Conservation (phyloP, 2,329 filamentous ascomycete genomes). For the Corniculantispora saksenae region DNA sequence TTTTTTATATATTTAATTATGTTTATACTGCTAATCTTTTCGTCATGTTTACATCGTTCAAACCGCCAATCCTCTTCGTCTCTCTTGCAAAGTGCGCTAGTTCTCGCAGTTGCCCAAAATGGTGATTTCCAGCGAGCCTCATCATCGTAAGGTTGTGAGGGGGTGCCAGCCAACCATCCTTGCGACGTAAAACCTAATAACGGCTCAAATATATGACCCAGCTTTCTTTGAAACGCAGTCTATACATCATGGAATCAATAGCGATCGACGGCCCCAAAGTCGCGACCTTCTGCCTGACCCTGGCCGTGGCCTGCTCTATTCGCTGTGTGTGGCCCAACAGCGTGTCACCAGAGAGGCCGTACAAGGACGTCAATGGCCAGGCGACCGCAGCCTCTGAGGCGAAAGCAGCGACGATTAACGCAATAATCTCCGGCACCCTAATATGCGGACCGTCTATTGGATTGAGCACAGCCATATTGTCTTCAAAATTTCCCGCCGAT, state of each 20-base stretch:
- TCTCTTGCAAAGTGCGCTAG: no score
- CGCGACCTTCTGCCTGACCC: neutral
- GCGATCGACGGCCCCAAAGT: neutral
- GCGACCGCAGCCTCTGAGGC: conserved; percentile 5
- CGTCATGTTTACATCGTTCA: no score
- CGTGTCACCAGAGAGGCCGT: neutral
- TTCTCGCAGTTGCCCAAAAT: no score
- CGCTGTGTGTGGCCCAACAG: neutral
- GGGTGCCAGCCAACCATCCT: no score
- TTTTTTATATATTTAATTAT: no score
- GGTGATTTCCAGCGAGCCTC: no score
- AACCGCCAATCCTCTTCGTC: no score
- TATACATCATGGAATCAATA: neutral
- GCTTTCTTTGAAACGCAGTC: no score
- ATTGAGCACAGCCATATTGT: neutral
- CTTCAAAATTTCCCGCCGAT: neutral
- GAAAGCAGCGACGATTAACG: neutral
- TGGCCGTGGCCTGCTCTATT: neutral
- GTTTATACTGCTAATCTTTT: no score
- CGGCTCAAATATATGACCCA: no score
- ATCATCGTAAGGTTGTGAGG: no score
- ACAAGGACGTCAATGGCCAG: conserved; percentile 5
- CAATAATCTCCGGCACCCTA: neutral
- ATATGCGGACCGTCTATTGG: neutral
- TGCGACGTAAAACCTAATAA: no score